Conservation (phyloP, 345 rosid genomes). For the Salix brachista region DNA sequence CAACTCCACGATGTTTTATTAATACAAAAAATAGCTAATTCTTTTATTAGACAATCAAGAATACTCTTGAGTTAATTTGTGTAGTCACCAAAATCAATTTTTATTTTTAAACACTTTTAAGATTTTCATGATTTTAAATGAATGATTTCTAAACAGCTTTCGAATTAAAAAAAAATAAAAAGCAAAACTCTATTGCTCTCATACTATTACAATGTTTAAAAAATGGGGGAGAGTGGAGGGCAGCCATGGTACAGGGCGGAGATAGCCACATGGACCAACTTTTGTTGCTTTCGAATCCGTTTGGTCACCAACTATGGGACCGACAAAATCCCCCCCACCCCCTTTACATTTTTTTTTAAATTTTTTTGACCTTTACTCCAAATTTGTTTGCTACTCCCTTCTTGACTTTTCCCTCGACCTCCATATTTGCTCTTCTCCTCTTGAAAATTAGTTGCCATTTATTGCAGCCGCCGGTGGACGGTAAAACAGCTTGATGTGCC, state of each 20-base stretch:
- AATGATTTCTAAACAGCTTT: too few relatives aligned
- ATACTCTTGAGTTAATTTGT: too few relatives aligned
- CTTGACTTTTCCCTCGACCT: neutral
- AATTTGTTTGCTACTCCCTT: neutral
- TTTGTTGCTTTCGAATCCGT: neutral
- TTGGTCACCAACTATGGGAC: slow-evolving; percentile 2
- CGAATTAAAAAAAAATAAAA: too few relatives aligned
- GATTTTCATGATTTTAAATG: too few relatives aligned
- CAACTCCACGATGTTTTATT: neutral
- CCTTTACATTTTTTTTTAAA: neutral
- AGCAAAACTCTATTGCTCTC: too few relatives aligned
- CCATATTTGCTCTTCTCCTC: neutral
- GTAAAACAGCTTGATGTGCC: neutral
- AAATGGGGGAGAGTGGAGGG: neutral
- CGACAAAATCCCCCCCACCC: neutral
- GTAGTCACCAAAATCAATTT: too few relatives aligned
- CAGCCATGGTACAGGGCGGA: neutral
- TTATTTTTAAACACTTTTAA: too few relatives aligned
- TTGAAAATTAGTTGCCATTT: neutral
- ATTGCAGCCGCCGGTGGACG: neutral
- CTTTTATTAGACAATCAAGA: too few relatives aligned
- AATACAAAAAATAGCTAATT: too few relatives aligned
- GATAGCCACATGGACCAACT: neutral
- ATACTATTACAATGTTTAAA: too few relatives aligned
- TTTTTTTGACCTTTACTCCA: neutral